A percentile compares a stretch with the other conserved stretches of the same genome.
Evolutionary conservation across 768 basidiomycete species (phyloP).

Genomic region (Kwoniella dendrophila): DNA sequence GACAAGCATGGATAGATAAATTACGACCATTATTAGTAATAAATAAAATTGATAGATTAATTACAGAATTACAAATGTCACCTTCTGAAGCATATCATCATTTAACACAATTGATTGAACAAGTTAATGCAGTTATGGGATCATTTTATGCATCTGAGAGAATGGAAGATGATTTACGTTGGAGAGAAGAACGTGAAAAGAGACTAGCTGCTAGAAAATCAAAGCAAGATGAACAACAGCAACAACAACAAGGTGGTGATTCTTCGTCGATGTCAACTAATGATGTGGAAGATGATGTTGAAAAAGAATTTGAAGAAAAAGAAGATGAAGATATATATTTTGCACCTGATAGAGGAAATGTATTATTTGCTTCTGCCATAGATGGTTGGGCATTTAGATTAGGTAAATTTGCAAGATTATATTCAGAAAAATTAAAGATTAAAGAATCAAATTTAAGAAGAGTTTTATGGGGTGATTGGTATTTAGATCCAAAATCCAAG

Average conservation of each 20-base stretch:
- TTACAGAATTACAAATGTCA: slow-evolving; percentile 87
- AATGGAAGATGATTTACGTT: slow-evolving; percentile 93
- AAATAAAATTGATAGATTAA: slow-evolving; percentile 92
- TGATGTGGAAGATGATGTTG: slow-evolving; percentile 40
- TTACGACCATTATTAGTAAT: slow-evolving; percentile 90
- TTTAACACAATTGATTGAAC: slow-evolving; percentile 87
- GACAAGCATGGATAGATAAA: slow-evolving; percentile 90
- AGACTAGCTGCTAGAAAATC: slow-evolving; percentile 65
- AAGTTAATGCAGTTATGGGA: slow-evolving; percentile 98
- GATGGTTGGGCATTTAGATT: slow-evolving; percentile 98
- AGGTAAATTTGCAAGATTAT: slow-evolving; percentile 89
- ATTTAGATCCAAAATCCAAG: slow-evolving; percentile 93
- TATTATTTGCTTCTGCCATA: slow-evolving; percentile 91
- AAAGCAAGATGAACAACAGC: slow-evolving; percentile 66
- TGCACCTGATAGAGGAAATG: slow-evolving; percentile 91
- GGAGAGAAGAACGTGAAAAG: slow-evolving; percentile 88
- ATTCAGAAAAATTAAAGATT: slow-evolving; percentile 84
- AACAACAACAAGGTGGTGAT: too few relatives aligned
- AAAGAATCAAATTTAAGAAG: slow-evolving; percentile 80
- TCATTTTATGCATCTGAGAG: slow-evolving; percentile 90
- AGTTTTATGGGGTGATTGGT: slow-evolving; percentile 97
- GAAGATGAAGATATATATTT: slow-evolving; percentile 99
- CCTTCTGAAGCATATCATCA: slow-evolving; percentile 94
- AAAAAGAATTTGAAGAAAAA: slow-evolving; percentile 81
- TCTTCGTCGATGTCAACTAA: slow-evolving; percentile 16